Evolutionary conservation across 2,329 filamentous ascomycete species (phyloP).

Genomic region (Xenosphaeropsis pyriputrescens): DNA sequence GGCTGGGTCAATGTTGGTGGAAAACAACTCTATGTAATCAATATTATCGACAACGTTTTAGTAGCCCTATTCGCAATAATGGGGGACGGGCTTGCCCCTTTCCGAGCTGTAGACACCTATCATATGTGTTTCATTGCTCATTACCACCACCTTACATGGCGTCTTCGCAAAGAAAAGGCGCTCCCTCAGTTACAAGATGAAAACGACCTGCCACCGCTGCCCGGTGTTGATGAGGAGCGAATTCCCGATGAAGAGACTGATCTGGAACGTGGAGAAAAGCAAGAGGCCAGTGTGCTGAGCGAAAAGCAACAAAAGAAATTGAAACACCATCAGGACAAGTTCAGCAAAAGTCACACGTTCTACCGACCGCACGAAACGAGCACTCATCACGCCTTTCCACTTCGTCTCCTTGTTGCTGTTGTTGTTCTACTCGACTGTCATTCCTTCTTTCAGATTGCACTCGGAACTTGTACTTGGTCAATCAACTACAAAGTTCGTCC

Average conservation of each 20-base stretch:
- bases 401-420: slow-evolving; percentile 59
- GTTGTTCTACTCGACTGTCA: slow-evolving; percentile 71
- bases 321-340: slow-evolving; percentile 65
- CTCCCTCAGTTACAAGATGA: slow-evolving; percentile 42
- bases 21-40: slow-evolving; percentile 52
- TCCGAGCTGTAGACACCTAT: slow-evolving; percentile 70
- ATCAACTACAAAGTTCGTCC: slow-evolving; percentile 58
- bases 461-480: slow-evolving; percentile 66
- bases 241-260: slow-evolving; percentile 16
- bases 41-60: slow-evolving; percentile 56
- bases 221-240: slow-evolving; percentile 6
- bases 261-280: slow-evolving; percentile 24
- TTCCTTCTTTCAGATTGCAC: slow-evolving; percentile 64
- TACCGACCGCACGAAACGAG: slow-evolving; percentile 80
- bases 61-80: slow-evolving; percentile 59
- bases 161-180: slow-evolving; percentile 36
- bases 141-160: slow-evolving; percentile 49
- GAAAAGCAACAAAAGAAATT: slow-evolving; percentile 52
- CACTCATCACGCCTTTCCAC: slow-evolving; percentile 68
- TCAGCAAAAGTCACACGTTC: slow-evolving; percentile 72
- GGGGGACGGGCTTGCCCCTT: slow-evolving; percentile 58
- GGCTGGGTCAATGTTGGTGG: slow-evolving; percentile 69
- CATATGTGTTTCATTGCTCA: slow-evolving; percentile 68
- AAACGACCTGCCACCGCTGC: slow-evolving; percentile 39
- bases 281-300: slow-evolving; percentile 45